Percentiles rank a stretch among this genome's conserved stretches.
Conservation (phyloP, 257 asterid species). For the Salvia hispanica region DNA sequence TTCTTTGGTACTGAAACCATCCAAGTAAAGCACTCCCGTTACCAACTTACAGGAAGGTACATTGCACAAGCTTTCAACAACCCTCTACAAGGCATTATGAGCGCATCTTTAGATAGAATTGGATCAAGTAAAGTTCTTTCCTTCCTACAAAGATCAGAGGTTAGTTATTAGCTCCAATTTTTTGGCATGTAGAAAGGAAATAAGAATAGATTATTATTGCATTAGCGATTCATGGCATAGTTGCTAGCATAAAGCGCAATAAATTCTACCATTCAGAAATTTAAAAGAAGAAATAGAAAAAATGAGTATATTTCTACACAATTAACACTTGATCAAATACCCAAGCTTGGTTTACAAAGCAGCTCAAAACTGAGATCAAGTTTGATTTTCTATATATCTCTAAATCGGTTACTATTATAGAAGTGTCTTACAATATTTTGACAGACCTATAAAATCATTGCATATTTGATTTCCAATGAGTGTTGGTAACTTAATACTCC, state of each 20-base stretch:
- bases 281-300: not conserved
- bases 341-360: not conserved
- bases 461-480: too few species aligned
- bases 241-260: conserved; percentile 7
- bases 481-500: too few species aligned
- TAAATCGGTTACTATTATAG: not conserved
- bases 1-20: conserved; percentile 15
- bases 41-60: conserved; percentile 75
- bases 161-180: not conserved
- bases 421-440: too few species aligned
- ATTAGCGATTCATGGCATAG: not conserved
- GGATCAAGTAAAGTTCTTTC: conserved; percentile 67
- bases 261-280: not conserved
- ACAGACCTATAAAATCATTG: too few species aligned
- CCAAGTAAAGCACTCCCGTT: conserved; percentile 16
- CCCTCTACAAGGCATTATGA: conserved; percentile 82
- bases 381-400: not conserved
- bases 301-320: not conserved
- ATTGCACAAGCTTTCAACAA: conserved; percentile 83
- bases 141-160: conserved; percentile 51
- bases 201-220: not conserved
- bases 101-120: conserved; percentile 61
- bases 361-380: not conserved
- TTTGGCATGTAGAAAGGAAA: conserved; percentile 1
- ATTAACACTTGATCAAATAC: not conserved